These are phyloP conservation scores for Diaporthe sp. DNA, from an alignment of 2,329 filamentous ascomycete genomes.

Conservation along the genomic window DNA sequence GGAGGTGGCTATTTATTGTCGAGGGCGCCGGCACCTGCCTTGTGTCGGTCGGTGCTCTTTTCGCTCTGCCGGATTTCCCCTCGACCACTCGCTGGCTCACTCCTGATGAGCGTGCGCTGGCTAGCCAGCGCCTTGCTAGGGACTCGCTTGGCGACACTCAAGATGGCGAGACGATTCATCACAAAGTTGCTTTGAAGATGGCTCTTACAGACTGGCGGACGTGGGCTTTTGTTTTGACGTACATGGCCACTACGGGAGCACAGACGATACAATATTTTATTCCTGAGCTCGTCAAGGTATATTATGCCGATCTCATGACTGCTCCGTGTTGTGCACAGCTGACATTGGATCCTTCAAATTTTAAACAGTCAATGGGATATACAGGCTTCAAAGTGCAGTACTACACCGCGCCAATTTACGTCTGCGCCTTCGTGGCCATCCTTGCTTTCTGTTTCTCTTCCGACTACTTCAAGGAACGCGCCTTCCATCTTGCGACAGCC, in stretches of 20 bases:
- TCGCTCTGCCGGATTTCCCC: constrained; percentile 34
- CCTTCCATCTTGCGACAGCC: constrained; percentile 25
- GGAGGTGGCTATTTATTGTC: constrained; percentile 34
- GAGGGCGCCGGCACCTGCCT: constrained; percentile 28
- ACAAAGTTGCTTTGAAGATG: constrained; percentile 43
- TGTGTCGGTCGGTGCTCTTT: constrained; percentile 9
- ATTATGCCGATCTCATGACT: too few relatives aligned
- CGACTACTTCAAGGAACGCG: constrained; percentile 32
- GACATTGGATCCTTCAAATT: neutral
- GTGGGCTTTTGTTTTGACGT: constrained; percentile 55
- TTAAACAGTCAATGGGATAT: constrained; percentile 17
- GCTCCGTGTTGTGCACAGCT: neutral
- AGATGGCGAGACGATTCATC: constrained; percentile 56
- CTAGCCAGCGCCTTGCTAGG: constrained; percentile 71
- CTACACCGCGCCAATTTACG: constrained; percentile 34
- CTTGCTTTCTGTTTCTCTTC: constrained; percentile 34
- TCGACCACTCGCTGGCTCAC: constrained; percentile 35
- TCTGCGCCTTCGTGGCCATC: constrained; percentile 33
- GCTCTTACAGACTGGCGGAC: constrained; percentile 54
- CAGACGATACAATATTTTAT: constrained; percentile 51
- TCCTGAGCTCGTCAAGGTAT: constrained; percentile 46
- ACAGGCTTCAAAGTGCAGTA: constrained; percentile 32
- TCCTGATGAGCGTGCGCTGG: constrained; percentile 60
- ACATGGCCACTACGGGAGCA: constrained; percentile 52
- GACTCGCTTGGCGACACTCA: constrained; percentile 71